Evolutionary conservation across 805 yeast genomes (phyloP), one percentile per base, ranked within the genome.

Genomic region (Starmera amethionina): DNA sequence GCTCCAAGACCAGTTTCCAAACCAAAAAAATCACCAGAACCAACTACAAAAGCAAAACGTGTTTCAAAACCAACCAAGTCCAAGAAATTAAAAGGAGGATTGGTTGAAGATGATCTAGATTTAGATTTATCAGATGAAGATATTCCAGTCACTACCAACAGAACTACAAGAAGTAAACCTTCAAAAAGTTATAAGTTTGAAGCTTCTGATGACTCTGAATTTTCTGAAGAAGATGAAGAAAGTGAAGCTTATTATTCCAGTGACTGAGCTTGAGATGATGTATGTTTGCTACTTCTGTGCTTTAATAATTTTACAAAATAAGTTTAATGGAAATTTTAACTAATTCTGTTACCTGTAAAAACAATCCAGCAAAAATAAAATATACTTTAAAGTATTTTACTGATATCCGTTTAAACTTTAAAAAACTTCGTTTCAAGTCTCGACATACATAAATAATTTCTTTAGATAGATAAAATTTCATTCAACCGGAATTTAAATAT

Each of bases 141-240:
- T 29, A 32, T 41, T 7, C 40, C 40, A 19, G 40, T 34, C 5
- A 44, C 52, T 25, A 43, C 46, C 14, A 42, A 35, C 12, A 48
- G 56, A 42, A n/a, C 46, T 19, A 42, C 49, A 2, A 49, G 56
- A 42, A 48, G 43, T 11, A 36, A 44, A 10, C 40, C 48, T 25
- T 40, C 41, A 36, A 46, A 41, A 38, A 43, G 36, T 15, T 48
- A 48, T n/a, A 38, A 19, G 3, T 8, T 42, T 9, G 46, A 40
- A 13, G 40, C 30, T 13, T 35, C 34, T 22, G 16, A 39, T 10
- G 47, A 42, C 1, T 35, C 30, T 12, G 15, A 19, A 13, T 11
- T 13, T 28, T 37, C 14, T 14, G 34, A 25, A 8, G 38, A 25
- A 12, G 39, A 40, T 29, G 49, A 41, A 12, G 44, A 38, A 9